A percentile compares a stretch with the other conserved stretches of the same genome.
Evolutionary conservation across 768 basidiomycete genomes (phyloP).

Genomic region (Mycena maculata): DNA sequence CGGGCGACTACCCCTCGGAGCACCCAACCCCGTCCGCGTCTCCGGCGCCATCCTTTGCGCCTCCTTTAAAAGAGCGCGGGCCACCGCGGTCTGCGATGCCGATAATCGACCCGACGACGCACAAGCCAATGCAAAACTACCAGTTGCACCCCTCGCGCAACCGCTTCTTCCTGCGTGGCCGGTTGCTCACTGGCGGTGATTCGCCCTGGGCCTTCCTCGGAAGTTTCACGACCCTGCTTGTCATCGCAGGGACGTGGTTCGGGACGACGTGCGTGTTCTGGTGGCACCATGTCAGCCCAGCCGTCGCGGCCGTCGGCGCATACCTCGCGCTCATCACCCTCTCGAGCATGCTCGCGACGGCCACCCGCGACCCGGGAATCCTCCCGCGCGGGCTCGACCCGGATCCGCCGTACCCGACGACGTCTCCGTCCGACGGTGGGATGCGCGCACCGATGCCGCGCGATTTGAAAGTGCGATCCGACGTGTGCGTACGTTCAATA

Average conservation of each 20-base stretch:
- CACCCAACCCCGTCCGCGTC: slow-evolving; percentile 46
- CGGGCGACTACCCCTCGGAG: slow-evolving; percentile 17
- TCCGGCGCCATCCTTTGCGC: slow-evolving; percentile 49
- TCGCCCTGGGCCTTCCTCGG: slow-evolving; percentile 83
- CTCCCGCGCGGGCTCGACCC: slow-evolving; percentile 89
- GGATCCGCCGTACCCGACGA: slow-evolving; percentile 80
- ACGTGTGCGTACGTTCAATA: slow-evolving; percentile 65
- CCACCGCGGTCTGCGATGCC: slow-evolving; percentile 54
- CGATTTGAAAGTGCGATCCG: slow-evolving; percentile 82
- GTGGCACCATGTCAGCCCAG: slow-evolving; percentile 84
- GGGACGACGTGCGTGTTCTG: slow-evolving; percentile 90
- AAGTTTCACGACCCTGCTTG: slow-evolving; percentile 69
- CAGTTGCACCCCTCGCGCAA: slow-evolving; percentile 79
- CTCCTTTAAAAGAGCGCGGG: slow-evolving; percentile 33
- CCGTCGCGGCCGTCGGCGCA: slow-evolving; percentile 66
- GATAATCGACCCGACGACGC: slow-evolving; percentile 50
- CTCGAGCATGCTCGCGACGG: slow-evolving; percentile 82
- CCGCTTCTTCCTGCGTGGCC: slow-evolving; percentile 79
- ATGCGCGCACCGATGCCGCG: slow-evolving; percentile 77
- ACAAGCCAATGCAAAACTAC: slow-evolving; percentile 64
- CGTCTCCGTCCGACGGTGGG: slow-evolving; percentile 71
- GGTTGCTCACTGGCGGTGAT: slow-evolving; percentile 87
- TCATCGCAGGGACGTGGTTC: slow-evolving; percentile 85
- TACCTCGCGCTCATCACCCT: slow-evolving; percentile 72
- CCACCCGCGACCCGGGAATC: slow-evolving; percentile 88